These are phyloP conservation scores for Phlyctochytrium bullatum DNA, from an alignment of 192 early-diverging fungal genomes.

Conservation along the genomic window DNA sequence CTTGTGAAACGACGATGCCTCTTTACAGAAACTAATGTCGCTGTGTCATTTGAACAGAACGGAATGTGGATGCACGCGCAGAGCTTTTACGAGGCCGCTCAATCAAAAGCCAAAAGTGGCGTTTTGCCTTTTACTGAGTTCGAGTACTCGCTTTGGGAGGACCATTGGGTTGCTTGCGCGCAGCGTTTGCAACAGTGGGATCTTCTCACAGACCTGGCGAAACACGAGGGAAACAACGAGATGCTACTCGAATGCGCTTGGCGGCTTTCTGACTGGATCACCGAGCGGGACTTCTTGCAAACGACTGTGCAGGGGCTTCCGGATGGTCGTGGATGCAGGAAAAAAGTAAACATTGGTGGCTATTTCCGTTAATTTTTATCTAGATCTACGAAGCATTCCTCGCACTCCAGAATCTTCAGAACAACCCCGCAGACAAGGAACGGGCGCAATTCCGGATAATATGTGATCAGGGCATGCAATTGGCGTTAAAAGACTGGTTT, in stretches of 20 bases:
- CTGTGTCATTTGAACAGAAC: slow-evolving; percentile 90
- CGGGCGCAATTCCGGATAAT: slow-evolving; percentile 65
- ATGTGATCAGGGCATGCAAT: slow-evolving; percentile 84
- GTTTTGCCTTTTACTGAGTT: slow-evolving; percentile 87
- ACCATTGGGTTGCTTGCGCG: slow-evolving; percentile 90
- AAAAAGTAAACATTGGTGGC: slow-evolving; percentile 43
- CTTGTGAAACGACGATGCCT: slow-evolving; percentile 85
- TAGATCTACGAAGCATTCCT: slow-evolving; percentile 83
- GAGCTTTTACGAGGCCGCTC: slow-evolving; percentile 86
- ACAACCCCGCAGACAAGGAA: slow-evolving; percentile 47
- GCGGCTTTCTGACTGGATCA: slow-evolving; percentile 91
- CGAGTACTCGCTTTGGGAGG: slow-evolving; percentile 97
- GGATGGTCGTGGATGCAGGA: slow-evolving; percentile 61
- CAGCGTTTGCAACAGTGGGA: slow-evolving; percentile 98
- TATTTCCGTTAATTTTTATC: background rate
- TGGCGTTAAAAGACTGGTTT: slow-evolving; percentile 82
- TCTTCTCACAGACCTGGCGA: slow-evolving; percentile 85
- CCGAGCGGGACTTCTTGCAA: slow-evolving; percentile 73
- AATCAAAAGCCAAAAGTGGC: slow-evolving; percentile 84
- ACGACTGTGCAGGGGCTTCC: slow-evolving; percentile 61
- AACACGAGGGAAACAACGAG: slow-evolving; percentile 83
- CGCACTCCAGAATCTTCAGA: slow-evolving; percentile 66
- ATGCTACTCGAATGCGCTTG: slow-evolving; percentile 90
- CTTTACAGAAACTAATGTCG: slow-evolving; percentile 93
- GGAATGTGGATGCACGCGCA: slow-evolving; percentile 94